Evolutionary conservation across 805 yeast species (phyloP).

Genomic region (Suhomyces xylopsoci): DNA sequence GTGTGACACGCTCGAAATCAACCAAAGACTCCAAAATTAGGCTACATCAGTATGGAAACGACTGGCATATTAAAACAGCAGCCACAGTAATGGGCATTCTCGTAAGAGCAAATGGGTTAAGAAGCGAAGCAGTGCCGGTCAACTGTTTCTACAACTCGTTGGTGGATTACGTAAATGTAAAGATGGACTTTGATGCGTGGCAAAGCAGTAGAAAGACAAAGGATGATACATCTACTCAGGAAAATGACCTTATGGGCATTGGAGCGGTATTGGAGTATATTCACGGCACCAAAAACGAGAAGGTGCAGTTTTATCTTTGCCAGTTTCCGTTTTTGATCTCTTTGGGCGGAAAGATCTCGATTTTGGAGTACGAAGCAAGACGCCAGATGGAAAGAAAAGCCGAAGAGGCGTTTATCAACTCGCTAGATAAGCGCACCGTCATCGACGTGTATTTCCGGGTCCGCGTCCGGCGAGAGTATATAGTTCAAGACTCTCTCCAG

Average conservation of each 20-base stretch:
- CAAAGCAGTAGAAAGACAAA: slow-evolving; percentile 39
- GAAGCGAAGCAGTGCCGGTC: slow-evolving; percentile 22
- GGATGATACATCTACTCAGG: too few relatives aligned
- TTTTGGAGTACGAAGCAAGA: slow-evolving; percentile 78
- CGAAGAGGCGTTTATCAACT: slow-evolving; percentile 80
- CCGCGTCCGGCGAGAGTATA: slow-evolving; percentile 60
- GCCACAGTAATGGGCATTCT: slow-evolving; percentile 56
- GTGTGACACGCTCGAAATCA: slow-evolving; percentile 1
- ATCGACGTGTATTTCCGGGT: slow-evolving; percentile 69
- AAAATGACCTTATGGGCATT: slow-evolving; percentile 12
- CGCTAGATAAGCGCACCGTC: slow-evolving; percentile 59
- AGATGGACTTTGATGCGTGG: slow-evolving; percentile 84
- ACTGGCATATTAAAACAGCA: slow-evolving; percentile 78
- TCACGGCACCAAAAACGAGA: slow-evolving; percentile 34
- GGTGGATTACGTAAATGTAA: slow-evolving; percentile 75
- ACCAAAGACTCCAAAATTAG: slow-evolving; percentile 33
- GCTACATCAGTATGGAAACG: slow-evolving; percentile 64
- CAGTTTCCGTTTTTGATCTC: slow-evolving; percentile 81
- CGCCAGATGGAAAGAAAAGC: slow-evolving; percentile 82
- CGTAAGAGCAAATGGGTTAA: slow-evolving; percentile 49
- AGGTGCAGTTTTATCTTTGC: slow-evolving; percentile 59
- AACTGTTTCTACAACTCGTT: slow-evolving; percentile 71
- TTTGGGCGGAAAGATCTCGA: slow-evolving; percentile 75
- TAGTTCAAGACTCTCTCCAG: slow-evolving; percentile 73
- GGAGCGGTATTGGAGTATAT: slow-evolving; percentile 47